Evolutionary conservation across 352 stramenopile species (phyloP), one percentile per base, ranked within the genome.

Genomic region (Globisporangium acanthophoron): DNA sequence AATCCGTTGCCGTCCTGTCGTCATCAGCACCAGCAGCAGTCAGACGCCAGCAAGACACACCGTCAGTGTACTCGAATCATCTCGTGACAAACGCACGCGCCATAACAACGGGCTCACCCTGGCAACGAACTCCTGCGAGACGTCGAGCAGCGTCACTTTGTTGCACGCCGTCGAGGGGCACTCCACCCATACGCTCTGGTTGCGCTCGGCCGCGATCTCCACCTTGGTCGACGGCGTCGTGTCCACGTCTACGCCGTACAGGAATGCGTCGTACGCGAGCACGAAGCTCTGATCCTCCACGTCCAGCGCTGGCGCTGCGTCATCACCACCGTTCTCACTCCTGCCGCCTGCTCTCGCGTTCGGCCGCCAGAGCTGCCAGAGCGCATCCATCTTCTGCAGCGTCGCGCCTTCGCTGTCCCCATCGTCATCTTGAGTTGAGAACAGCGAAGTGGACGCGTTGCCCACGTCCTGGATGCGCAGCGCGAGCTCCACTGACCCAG

Each of bases 131-230:
- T 90, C 76, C 58, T 90, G 80, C 3, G 78, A 82, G 37, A 91
- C 74, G 52, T 94, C 85, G 43, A 94, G 52, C 2, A 94, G 56
- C n/a, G 61, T 71, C 8, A 72, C 75, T 41, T 58, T 21, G 33
- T 81, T 73, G 65, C 85, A 94, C 12, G 58, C 59, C 52, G 33
- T 51, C 13, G 67, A 56, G 35, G 62, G 74, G 49, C 85, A 94
- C 41, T 79, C 67, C 2, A 92, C 67, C 85, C 85, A 94, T 3
- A 90, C 64, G 62, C 74, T 94, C 49, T 88, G 85, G 58, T 94
- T 92, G 33, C 52, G 69, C 45, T 91, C 71, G n/a, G 76, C 69
- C 3, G 69, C 62, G 29, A 94, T 69, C 31, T 72, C 71, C 35
- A 80, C 62, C 54, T 79, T 88, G 33, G 74, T 52, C 21, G 58